Conservation (phyloP, 768 basidiomycete species). For the Porpolomopsis calyptriformis region DNA sequence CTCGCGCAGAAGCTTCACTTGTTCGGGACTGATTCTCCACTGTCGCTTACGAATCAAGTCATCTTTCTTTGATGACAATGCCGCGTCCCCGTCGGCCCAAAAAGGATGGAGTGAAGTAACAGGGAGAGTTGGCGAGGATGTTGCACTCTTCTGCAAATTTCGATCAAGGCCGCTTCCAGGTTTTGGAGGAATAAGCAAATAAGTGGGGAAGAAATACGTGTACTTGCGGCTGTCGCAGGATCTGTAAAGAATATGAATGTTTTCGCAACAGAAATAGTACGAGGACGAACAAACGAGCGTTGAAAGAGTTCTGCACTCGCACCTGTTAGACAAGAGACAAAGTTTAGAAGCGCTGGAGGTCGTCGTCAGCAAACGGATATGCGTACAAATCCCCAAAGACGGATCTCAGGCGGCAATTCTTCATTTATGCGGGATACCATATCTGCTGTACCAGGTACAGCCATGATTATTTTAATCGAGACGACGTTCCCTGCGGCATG, state of each 20-base stretch:
- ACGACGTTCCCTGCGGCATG: slow-evolving; percentile 95
- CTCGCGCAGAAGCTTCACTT: slow-evolving; percentile 45
- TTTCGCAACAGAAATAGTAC: neutral
- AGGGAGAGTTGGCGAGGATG: slow-evolving; percentile 11
- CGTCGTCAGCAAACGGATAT: slow-evolving; percentile 1
- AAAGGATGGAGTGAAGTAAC: slow-evolving; percentile 39
- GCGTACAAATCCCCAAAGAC: slow-evolving; percentile 84
- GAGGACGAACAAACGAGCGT: slow-evolving; percentile 52
- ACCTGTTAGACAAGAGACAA: slow-evolving; percentile 27
- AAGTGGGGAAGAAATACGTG: slow-evolving; percentile 93
- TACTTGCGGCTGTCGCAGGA: slow-evolving; percentile 93
- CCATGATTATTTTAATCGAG: slow-evolving; percentile 79
- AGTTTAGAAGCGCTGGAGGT: neutral
- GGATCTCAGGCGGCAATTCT: slow-evolving; percentile 82
- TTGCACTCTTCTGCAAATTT: slow-evolving; percentile 25
- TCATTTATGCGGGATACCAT: slow-evolving; percentile 69
- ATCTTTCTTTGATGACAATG: slow-evolving; percentile 36
- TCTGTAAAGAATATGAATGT: slow-evolving; percentile 27
- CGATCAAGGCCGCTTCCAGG: slow-evolving; percentile 55
- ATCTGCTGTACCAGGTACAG: slow-evolving; percentile 60
- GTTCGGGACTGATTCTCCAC: slow-evolving; percentile 53
- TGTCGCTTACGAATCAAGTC: slow-evolving; percentile 57
- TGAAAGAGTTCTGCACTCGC: slow-evolving; percentile 73
- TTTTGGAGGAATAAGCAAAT: slow-evolving; percentile 84
- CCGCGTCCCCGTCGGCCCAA: slow-evolving; percentile 38